Conservation (phyloP, 139 green algal genomes). For the Ulvella scutata region DNA sequence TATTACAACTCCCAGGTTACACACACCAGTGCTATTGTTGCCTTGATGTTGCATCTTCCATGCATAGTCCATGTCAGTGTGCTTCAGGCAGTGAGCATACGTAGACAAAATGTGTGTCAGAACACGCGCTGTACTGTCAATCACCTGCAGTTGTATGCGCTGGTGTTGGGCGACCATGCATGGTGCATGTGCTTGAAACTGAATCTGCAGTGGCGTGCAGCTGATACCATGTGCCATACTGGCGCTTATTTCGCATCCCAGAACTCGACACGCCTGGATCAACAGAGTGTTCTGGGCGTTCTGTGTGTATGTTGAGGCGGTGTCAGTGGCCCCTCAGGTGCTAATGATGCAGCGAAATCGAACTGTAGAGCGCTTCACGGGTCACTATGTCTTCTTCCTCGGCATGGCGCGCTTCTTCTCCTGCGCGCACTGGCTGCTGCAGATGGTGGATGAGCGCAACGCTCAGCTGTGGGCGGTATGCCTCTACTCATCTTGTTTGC, state of each 20-base stretch:
- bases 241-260: slow-evolving; percentile 34
- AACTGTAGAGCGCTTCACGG: slow-evolving; percentile 89
- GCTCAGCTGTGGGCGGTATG: neutral
- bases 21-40: too few relatives aligned
- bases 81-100: too few relatives aligned
- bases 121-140: too few relatives aligned
- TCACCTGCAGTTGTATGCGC: too few relatives aligned
- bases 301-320: slow-evolving; percentile 94
- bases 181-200: too few relatives aligned
- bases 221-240: slow-evolving; percentile 23
- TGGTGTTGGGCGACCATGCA: too few relatives aligned
- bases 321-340: slow-evolving; percentile 92
- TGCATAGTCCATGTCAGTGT: too few relatives aligned
- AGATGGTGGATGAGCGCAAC: slow-evolving; percentile 33
- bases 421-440: slow-evolving; percentile 94
- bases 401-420: slow-evolving; percentile 90
- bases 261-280: slow-evolving; percentile 17
- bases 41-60: too few relatives aligned
- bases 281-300: slow-evolving; percentile 79
- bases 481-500: neutral
- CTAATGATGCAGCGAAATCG: slow-evolving; percentile 81
- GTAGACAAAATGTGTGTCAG: too few relatives aligned
- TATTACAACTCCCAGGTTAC: too few relatives aligned
- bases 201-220: slow-evolving; percentile 9
- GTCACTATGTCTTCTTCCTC: slow-evolving; percentile 95